Percentiles rank a stretch among this genome's conserved stretches.
phyloP scores from a whole-genome alignment of 345 rosid genomes.

The Atalantia buxifolia region DNA sequence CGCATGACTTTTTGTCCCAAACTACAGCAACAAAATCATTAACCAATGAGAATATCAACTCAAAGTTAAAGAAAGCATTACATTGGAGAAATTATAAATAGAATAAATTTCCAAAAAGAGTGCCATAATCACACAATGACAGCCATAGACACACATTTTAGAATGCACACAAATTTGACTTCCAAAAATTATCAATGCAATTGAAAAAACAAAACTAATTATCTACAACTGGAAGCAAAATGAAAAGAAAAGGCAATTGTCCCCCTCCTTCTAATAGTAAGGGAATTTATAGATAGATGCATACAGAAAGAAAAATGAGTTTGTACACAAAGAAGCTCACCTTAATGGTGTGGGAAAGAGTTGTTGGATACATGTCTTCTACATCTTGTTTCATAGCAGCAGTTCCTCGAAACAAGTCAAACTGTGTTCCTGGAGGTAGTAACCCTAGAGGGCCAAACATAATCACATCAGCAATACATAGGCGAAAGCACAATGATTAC shows the following conservation, averaged over 20 bases:
- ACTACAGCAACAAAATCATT: conserved; percentile 45
- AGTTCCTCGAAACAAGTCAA: conserved; percentile 93
- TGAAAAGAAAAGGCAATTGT: background rate
- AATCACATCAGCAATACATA: background rate
- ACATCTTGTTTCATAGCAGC: conserved; percentile 99
- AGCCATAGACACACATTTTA: background rate
- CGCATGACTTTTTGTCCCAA: conserved; percentile 94
- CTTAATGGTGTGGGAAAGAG: conserved; percentile 78
- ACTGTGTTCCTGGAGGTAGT: conserved; percentile 98
- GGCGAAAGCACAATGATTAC: background rate
- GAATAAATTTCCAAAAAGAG: background rate
- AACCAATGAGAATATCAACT: conserved; percentile 11
- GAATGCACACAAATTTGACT: background rate
- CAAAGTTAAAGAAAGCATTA: background rate
- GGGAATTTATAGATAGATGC: background rate
- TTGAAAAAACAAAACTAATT: background rate
- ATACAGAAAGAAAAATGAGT: background rate
- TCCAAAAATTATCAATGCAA: background rate
- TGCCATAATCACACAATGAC: background rate
- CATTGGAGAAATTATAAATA: background rate
- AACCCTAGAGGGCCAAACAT: conserved; percentile 48
- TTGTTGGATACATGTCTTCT: conserved; percentile 84
- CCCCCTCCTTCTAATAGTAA: background rate
- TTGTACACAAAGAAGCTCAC: conserved; percentile 26
- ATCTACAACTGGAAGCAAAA: background rate